Evolutionary conservation across 257 asterid genomes (phyloP).

Genomic region (Solanum pimpinellifolium): DNA sequence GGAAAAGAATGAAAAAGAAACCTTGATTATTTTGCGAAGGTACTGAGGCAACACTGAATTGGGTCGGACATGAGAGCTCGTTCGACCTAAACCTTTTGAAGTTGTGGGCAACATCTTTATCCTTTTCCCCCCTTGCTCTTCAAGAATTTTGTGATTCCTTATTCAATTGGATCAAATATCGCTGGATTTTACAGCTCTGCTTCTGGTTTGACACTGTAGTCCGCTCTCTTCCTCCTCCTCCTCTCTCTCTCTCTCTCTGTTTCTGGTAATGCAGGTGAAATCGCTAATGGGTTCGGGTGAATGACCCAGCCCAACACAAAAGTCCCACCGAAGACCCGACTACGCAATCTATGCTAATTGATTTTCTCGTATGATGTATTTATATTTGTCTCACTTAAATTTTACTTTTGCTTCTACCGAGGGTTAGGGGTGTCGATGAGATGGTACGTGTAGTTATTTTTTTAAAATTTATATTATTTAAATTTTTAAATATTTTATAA

Average conservation of each 20-base stretch:
- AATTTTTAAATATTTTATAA: too few species aligned
- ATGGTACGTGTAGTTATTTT: too few species aligned
- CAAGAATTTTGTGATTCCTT: neutral
- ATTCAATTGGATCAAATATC: neutral
- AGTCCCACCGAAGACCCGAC: neutral
- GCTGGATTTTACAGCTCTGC: neutral
- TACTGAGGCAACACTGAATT: constrained; percentile 68
- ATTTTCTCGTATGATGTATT: neutral
- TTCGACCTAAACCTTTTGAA: constrained; percentile 49
- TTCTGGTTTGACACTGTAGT: neutral
- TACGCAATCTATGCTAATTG: neutral
- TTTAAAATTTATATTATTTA: too few species aligned
- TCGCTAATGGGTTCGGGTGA: neutral
- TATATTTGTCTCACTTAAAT: neutral
- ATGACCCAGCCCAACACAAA: neutral
- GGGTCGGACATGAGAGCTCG: constrained; percentile 59
- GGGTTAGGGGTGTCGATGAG: too few species aligned
- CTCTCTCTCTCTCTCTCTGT: neutral
- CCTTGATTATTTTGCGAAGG: constrained; percentile 93
- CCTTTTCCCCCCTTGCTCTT: constrained; percentile 3
- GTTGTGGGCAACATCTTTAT: constrained; percentile 69
- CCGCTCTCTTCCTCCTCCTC: neutral
- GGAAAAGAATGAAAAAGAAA: constrained; percentile 6
- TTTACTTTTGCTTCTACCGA: neutral
- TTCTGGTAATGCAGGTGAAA: neutral